phyloP scores from a whole-genome alignment of 331 rosid species.

The Malus hybrid region DNA sequence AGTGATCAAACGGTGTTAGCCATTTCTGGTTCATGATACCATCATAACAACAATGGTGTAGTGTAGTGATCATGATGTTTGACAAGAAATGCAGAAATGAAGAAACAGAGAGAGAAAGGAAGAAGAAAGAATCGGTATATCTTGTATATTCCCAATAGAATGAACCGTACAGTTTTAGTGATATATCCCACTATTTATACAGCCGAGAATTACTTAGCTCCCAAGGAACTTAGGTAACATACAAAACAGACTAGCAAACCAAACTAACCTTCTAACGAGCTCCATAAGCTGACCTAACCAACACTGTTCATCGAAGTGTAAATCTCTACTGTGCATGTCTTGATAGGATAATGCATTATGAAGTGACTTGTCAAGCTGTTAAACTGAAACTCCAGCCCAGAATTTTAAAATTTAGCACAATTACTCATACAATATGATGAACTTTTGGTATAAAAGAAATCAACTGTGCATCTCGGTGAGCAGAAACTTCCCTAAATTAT shows the following conservation, averaged over 20 bases:
- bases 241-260: not conserved
- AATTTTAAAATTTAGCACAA: not conserved
- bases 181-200: not conserved
- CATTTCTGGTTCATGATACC: not conserved
- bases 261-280: not conserved
- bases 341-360: not conserved
- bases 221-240: not conserved
- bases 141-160: not conserved
- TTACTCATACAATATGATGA: not conserved
- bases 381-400: not conserved
- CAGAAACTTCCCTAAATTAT: not conserved
- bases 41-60: not conserved
- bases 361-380: not conserved
- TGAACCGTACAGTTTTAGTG: not conserved
- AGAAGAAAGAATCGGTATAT: not conserved
- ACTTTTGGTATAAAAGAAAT: not conserved
- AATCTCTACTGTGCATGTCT: not conserved
- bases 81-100: not conserved
- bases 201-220: not conserved
- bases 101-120: not conserved
- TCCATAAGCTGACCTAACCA: not conserved
- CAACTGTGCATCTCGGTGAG: not conserved
- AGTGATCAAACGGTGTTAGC: not conserved
- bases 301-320: not conserved
- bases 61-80: not conserved